phyloP scores from a whole-genome alignment of 805 yeast species.

The Cyberlindnera veronae region DNA sequence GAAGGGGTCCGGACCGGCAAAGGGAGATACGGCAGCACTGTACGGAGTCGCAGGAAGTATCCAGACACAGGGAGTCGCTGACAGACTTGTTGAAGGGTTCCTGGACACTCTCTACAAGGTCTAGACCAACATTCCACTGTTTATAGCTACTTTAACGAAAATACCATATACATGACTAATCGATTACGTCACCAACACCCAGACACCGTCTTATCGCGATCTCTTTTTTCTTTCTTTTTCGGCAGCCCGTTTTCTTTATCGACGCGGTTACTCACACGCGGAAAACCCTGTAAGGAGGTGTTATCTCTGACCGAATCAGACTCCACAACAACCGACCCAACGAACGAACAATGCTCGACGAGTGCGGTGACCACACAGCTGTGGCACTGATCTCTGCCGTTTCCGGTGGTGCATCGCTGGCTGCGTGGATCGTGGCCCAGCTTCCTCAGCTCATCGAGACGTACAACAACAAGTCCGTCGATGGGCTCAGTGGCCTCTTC shows the following conservation, averaged over 20 bases:
- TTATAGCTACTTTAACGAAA: too few relatives aligned
- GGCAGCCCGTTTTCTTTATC: not conserved
- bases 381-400: slow-evolving; percentile 28
- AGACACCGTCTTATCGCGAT: too few relatives aligned
- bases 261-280: not conserved
- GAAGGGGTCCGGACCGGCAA: slow-evolving; percentile 23
- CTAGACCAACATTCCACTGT: too few relatives aligned
- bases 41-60: slow-evolving; percentile 97
- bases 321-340: not conserved
- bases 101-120: slow-evolving; percentile 73
- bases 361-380: slow-evolving; percentile 14
- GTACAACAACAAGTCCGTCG: slow-evolving; percentile 53
- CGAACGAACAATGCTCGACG: not conserved
- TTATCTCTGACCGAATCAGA: not conserved
- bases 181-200: too few relatives aligned
- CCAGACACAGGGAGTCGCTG: slow-evolving; percentile 79
- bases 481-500: slow-evolving; percentile 52
- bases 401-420: slow-evolving; percentile 43
- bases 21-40: slow-evolving; percentile 76
- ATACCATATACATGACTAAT: too few relatives aligned
- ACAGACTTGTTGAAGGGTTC: slow-evolving; percentile 71
- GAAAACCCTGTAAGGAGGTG: too few relatives aligned
- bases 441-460: slow-evolving; percentile 58
- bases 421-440: slow-evolving; percentile 45
- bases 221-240: too few relatives aligned